These are phyloP conservation scores for Cercospora sp. DNA, from an alignment of 2,329 filamentous ascomycete species.

Conservation along the genomic window DNA sequence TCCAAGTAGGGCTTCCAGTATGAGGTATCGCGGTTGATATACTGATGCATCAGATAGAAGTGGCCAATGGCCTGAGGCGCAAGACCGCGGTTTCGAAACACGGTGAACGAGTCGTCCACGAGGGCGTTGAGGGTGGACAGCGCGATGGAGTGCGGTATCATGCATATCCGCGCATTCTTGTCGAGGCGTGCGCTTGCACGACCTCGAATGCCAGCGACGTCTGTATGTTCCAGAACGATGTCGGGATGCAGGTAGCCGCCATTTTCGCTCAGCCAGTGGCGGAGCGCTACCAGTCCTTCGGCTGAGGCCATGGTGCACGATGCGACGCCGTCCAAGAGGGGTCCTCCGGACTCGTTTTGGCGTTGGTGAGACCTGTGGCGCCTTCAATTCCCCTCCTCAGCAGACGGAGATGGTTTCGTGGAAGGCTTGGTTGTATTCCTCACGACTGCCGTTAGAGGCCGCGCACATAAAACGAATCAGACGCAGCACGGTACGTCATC, in stretches of 20 bases:
- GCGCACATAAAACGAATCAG: neutral
- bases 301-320: constrained; percentile 12
- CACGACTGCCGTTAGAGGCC: constrained; percentile 1
- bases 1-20: constrained; percentile 44
- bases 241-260: constrained; percentile 36
- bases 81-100: constrained; percentile 32
- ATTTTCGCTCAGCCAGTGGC: constrained; percentile 36
- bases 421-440: constrained; percentile 3
- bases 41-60: constrained; percentile 42
- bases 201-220: constrained; percentile 34
- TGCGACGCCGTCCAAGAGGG: neutral
- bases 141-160: constrained; percentile 37
- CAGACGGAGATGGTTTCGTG: neutral
- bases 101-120: constrained; percentile 38
- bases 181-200: constrained; percentile 26
- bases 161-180: constrained; percentile 28
- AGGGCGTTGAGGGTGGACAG: constrained; percentile 42
- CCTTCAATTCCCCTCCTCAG: neutral
- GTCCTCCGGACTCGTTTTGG: neutral
- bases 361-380: neutral
- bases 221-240: constrained; percentile 30
- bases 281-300: constrained; percentile 26
- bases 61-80: constrained; percentile 39
- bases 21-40: constrained; percentile 35
- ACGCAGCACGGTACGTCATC: neutral